A percentile compares a stretch with the other conserved stretches of the same genome.
phyloP scores from a whole-genome alignment of 352 stramenopile genomes.

The Aphanomyces euteiches region DNA sequence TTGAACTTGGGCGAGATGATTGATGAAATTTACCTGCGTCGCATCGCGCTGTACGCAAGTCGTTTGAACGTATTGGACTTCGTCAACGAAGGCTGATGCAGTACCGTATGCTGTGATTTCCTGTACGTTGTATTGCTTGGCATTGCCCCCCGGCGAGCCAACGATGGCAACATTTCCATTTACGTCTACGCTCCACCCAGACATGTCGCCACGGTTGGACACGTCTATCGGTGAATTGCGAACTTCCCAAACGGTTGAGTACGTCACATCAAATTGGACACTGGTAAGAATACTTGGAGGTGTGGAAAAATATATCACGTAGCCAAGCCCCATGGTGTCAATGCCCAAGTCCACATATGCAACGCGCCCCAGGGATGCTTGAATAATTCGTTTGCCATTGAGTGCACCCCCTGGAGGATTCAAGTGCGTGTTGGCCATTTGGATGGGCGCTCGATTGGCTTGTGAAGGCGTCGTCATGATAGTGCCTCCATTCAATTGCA shows the following conservation, averaged over 20 bases:
- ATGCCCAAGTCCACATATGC: constrained; percentile 70
- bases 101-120: constrained; percentile 58
- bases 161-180: constrained; percentile 63
- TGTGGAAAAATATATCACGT: constrained; percentile 55
- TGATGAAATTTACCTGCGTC: constrained; percentile 21
- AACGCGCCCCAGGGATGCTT: constrained; percentile 54
- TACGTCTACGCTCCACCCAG: constrained; percentile 67
- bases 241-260: constrained; percentile 64
- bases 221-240: constrained; percentile 46
- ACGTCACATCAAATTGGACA: constrained; percentile 62
- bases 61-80: constrained; percentile 31
- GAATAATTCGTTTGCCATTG: constrained; percentile 40
- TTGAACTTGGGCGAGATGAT: no score
- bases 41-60: constrained; percentile 29
- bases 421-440: constrained; percentile 64
- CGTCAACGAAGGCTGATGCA: constrained; percentile 30
- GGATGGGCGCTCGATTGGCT: constrained; percentile 37
- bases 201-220: constrained; percentile 46
- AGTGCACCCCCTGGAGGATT: constrained; percentile 60
- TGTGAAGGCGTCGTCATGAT: constrained; percentile 65
- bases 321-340: constrained; percentile 65
- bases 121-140: constrained; percentile 64
- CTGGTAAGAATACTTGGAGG: constrained; percentile 46
- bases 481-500: constrained; percentile 56
- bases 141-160: constrained; percentile 52